Base-by-base conservation (phyloP, 2,329 filamentous ascomycete species). In the Bretziella fagacearum region DNA sequence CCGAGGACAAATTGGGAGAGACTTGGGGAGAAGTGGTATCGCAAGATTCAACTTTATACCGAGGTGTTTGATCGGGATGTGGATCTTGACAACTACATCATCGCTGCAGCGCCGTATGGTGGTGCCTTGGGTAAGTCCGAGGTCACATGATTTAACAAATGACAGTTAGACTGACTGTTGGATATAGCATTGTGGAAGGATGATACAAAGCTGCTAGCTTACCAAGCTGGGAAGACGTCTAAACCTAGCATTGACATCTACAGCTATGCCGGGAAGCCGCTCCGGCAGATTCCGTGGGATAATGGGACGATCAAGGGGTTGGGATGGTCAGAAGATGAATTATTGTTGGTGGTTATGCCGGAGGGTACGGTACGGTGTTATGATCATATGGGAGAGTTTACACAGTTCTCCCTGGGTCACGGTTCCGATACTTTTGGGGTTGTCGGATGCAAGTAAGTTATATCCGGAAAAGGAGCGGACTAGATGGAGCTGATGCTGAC, bases 311-410 rank as follows among this genome's bases (percentile, higher is more conserved):
- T 98, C 58, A 82, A 80, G 60, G 86, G 84, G 2, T 70, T 98
- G 17, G 91, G 91, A 27, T 98, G 91, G 91, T 94, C 87, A 17
- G 89, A 94, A 57, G 85, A 95, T 54, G 91, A 98, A 68, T 81
- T 83, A 59, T 71, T 98, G 40, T 67, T 98, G 3, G 81, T 95
- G 0, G 78, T 96, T 44, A 84, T 86, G 7, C 75, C 82, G 46
- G 89, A 98, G 58, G 91, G 91, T 20, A 89, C 79, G 1, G 89
- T 96, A 36, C 74, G 87, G 51, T 91, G 85, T 61, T 95, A 86
- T 60, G 84, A 91, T 57, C 66, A 98, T n/a, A 83, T 94, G 60
- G 84, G 82, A 52, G 89, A 96, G 59, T 98, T 98, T 59, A 84
- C 81, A 13, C 87, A 93, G 50, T 98, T 96, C 62, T 87, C 84